phyloP scores from a whole-genome alignment of 169 alveolate species.

The Plasmodium sp. region DNA sequence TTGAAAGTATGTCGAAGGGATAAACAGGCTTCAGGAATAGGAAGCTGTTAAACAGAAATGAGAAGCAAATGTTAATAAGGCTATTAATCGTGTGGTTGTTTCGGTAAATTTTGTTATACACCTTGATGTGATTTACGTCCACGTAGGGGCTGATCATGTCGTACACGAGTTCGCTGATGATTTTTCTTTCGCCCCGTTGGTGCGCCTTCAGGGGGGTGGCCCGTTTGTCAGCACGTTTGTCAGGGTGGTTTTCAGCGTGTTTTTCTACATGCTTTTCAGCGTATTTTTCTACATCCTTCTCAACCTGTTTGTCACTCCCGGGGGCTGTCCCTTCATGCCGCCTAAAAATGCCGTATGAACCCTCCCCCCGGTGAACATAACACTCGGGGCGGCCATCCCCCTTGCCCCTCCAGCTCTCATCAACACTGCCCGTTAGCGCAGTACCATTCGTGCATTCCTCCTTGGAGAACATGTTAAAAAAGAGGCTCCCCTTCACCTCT shows the following conservation, averaged over 20 bases:
- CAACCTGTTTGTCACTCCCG: background rate
- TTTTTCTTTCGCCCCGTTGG: background rate
- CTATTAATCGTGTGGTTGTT: constrained; percentile 41
- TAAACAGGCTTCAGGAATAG: constrained; percentile 49
- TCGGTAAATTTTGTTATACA: constrained; percentile 27
- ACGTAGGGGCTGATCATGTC: constrained; percentile 54
- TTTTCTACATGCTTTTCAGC: background rate
- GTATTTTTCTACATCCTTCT: background rate
- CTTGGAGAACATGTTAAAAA: background rate
- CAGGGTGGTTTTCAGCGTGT: too few relatives aligned
- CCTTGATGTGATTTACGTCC: constrained; percentile 29
- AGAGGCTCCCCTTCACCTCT: background rate
- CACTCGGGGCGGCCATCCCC: background rate
- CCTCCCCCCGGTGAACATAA: background rate
- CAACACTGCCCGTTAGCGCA: background rate
- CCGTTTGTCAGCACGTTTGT: background rate
- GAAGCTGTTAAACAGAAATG: constrained; percentile 50
- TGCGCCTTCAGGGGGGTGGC: background rate
- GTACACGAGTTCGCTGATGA: constrained; percentile 3
- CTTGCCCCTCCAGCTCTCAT: background rate
- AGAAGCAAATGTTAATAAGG: constrained; percentile 62
- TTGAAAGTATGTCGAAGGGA: constrained; percentile 57
- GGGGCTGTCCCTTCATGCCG: background rate
- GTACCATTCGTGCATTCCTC: background rate
- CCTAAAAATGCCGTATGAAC: background rate